Evolutionary conservation across 1,139 yeast species (phyloP), one percentile per base, ranked within the genome.

Genomic region (Pichia sp.): DNA sequence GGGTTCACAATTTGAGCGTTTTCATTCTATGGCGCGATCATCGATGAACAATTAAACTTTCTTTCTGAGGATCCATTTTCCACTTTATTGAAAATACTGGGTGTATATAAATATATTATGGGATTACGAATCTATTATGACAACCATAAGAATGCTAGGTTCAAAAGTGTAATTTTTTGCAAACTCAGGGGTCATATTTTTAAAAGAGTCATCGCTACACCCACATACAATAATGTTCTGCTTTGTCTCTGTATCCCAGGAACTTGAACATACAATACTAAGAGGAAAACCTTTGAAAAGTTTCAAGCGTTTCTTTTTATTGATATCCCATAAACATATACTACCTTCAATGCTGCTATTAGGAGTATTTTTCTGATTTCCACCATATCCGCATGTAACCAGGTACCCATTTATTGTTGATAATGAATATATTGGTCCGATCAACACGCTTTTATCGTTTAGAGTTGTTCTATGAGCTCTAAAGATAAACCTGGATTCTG

Each of bases 261-360:
- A 37, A 15, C n/a, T 32, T 2, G 48, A 39, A 21, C 35, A 17
- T 5, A 43, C 46, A 19, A 43, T 32, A 15, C 33, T 38, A 36
- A 60, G 57, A 3, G 69, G 69, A 39, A 81, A 68, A 45, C 69
- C 71, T 11, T 76, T 71, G 47, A 70, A 76, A 54, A 78, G 79
- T 55, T 68, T 77, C 49, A 74, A 66, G 51, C 88, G 69, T 59
- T 77, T 81, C 43, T 78, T 68, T 31, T 77, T 67, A 36, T 69
- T 65, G 57, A 74, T 73, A 54, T 84, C 85, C 97, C 97, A 88
- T 17, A 80, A 60, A 49, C 86, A 81, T 1, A 86, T 74, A 33
- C 72, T 64, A 0, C 86, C 79, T 59, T 88, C 96, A 1, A 45
- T 37, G 15, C 43, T 43, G 15, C 89, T 77, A 0, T 95, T 95